A percentile compares a stretch with the other conserved stretches of the same genome.
Conservation (phyloP, 129 eudicot genomes). For the Lonicera japonica region DNA sequence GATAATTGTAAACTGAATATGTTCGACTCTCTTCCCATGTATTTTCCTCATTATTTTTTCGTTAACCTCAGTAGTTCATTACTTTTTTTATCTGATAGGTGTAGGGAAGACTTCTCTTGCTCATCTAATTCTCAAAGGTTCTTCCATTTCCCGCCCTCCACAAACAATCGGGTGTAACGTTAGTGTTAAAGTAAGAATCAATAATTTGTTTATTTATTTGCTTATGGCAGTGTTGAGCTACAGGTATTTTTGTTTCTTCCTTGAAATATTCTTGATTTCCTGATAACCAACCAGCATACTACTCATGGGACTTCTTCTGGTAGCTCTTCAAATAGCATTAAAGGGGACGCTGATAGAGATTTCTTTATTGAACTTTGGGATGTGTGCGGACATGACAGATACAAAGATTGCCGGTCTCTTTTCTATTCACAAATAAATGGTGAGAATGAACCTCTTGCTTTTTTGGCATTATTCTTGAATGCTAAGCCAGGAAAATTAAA, state of each 20-base stretch:
- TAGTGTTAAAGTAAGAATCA: conserved; percentile 57
- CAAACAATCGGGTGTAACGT: conserved; percentile 93
- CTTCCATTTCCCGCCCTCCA: conserved; percentile 58
- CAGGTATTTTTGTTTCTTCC: not conserved
- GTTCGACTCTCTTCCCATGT: not conserved
- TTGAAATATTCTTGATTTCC: conserved; percentile 9
- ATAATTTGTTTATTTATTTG: not conserved
- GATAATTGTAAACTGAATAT: no score
- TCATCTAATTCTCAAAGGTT: conserved; percentile 77
- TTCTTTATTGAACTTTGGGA: conserved; percentile 98
- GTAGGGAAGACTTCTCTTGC: conserved; percentile 97
- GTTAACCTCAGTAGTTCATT: not conserved
- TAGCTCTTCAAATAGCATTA: conserved; percentile 69
- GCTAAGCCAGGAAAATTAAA: no score
- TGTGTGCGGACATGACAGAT: conserved; percentile 88
- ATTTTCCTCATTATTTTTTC: not conserved
- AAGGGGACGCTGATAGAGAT: conserved; percentile 77
- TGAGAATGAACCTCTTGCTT: conserved; percentile 20
- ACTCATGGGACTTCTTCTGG: conserved; percentile 72
- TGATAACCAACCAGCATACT: conserved; percentile 49
- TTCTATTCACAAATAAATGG: conserved; percentile 97
- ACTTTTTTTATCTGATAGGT: conserved; percentile 34
- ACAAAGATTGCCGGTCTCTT: conserved; percentile 91
- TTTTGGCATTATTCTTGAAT: not conserved
- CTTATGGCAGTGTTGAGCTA: not conserved